Base-by-base conservation (phyloP, 768 basidiomycete genomes). In the Suillus discolor region DNA sequence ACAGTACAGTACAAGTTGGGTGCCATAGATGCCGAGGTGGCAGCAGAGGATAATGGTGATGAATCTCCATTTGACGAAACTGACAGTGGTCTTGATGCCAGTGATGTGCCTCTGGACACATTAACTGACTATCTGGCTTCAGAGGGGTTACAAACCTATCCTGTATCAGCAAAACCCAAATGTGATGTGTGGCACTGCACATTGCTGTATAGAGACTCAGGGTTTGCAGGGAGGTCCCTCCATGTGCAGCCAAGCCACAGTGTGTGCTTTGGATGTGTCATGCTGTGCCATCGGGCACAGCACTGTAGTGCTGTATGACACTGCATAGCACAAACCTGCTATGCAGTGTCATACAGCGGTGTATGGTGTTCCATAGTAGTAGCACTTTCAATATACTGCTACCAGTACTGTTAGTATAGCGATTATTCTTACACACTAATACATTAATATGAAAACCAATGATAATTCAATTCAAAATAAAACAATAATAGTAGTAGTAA, bases 81-180 rank as follows among this genome's bases (percentile, higher is more conserved):
- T n/a, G n/a, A n/a, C n/a, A n/a, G n/a, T n/a, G n/a, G n/a, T n/a
- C n/a, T n/a, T n/a, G n/a, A n/a, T n/a, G n/a, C n/a, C n/a, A n/a
- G n/a, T n/a, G n/a, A n/a, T n/a, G n/a, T n/a, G n/a, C n/a, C n/a
- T n/a, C n/a, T n/a, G n/a, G n/a, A n/a, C n/a, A n/a, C n/a, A n/a
- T n/a, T n/a, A n/a, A n/a, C n/a, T n/a, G n/a, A n/a, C n/a, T n/a
- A n/a, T n/a, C n/a, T n/a, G n/a, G n/a, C n/a, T n/a, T n/a, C n/a
- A n/a, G n/a, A n/a, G n/a, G n/a, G n/a, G n/a, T n/a, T n/a, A n/a
- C n/a, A n/a, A n/a, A n/a, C n/a, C n/a, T n/a, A n/a, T n/a, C n/a
- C n/a, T n/a, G n/a, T n/a, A 36, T 51, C 49, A 51, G 49, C 49
- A 51, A 51, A 51, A 51, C 49, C 49, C 49, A 51, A 51, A 51